phyloP scores from a whole-genome alignment of 805 yeast species.

The Pichia eremophila region DNA sequence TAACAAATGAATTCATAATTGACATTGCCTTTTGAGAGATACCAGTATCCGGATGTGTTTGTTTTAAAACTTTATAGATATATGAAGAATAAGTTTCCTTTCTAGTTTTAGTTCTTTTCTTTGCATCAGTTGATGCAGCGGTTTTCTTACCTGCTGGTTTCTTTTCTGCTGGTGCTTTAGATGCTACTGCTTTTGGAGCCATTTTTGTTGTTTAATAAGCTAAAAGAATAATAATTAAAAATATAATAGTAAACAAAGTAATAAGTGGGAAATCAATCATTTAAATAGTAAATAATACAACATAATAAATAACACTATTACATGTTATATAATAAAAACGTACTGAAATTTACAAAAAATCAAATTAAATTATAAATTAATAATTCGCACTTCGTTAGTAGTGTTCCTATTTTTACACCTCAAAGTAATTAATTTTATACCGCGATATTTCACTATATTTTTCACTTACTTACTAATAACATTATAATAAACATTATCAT shows the following conservation, averaged over 20 bases:
- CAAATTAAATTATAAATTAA: too few species aligned
- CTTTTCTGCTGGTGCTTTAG: constrained; percentile 96
- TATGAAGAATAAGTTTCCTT: constrained; percentile 97
- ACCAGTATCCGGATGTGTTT: constrained; percentile 99
- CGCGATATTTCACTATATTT: too few species aligned
- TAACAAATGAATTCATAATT: constrained; percentile 95
- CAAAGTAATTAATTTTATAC: too few species aligned
- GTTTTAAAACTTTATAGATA: constrained; percentile 96
- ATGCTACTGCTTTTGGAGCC: constrained; percentile 68
- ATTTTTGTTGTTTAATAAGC: constrained; percentile 28
- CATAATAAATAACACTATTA: too few species aligned
- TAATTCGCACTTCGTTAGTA: too few species aligned
- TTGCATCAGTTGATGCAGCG: constrained; percentile 60
- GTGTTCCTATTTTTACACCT: too few species aligned
- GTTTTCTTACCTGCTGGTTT: constrained; percentile 89
- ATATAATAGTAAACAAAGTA: too few species aligned
- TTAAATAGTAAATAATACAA: too few species aligned
- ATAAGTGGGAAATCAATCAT: background rate
- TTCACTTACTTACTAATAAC: too few species aligned
- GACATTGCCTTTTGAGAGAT: constrained; percentile 98
- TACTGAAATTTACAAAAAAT: too few species aligned
- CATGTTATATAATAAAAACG: too few species aligned
- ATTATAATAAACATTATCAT: too few species aligned
- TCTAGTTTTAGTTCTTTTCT: constrained; percentile 92
- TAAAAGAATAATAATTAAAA: background rate